Conservation (phyloP, 495 filamentous ascomycete species). For the Hypoxylon crocopeplum region DNA sequence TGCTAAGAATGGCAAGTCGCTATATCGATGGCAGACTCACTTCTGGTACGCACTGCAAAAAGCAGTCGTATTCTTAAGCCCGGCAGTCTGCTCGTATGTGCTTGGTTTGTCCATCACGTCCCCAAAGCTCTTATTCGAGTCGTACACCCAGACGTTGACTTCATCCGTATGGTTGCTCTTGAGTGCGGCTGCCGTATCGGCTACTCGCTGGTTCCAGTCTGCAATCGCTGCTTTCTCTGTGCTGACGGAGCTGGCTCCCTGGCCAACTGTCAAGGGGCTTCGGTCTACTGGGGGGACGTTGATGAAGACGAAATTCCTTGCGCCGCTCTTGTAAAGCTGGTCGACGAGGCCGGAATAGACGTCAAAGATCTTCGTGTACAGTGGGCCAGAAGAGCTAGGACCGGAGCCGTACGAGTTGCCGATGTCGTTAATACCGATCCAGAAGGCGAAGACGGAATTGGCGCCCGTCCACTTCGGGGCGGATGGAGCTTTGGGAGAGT, state of each 20-base stretch:
- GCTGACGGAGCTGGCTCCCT: slow-evolving; percentile 33
- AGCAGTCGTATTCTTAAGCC: slow-evolving; percentile 59
- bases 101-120: slow-evolving; percentile 61
- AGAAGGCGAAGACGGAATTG: slow-evolving; percentile 71
- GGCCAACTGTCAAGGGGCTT: slow-evolving; percentile 58
- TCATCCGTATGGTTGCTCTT: slow-evolving; percentile 45
- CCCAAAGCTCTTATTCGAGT: slow-evolving; percentile 57
- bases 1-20: no score
- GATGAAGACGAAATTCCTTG: slow-evolving; percentile 76
- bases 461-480: slow-evolving; percentile 65
- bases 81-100: slow-evolving; percentile 50
- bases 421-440: slow-evolving; percentile 84
- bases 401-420: slow-evolving; percentile 66
- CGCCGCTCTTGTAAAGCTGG: slow-evolving; percentile 67
- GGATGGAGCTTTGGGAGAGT: slow-evolving; percentile 37
- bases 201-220: slow-evolving; percentile 49
- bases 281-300: slow-evolving; percentile 77
- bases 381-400: slow-evolving; percentile 36
- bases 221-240: slow-evolving; percentile 46
- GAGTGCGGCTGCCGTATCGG: slow-evolving; percentile 39
- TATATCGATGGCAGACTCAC: no score
- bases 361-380: slow-evolving; percentile 63
- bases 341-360: slow-evolving; percentile 63
- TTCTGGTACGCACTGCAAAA: slow-evolving; percentile 63
- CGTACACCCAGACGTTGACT: slow-evolving; percentile 54